Evolutionary conservation across 495 filamentous ascomycete genomes (phyloP), one percentile per base, ranked within the genome.

Genomic region (Aspergillus heteromorphus): DNA sequence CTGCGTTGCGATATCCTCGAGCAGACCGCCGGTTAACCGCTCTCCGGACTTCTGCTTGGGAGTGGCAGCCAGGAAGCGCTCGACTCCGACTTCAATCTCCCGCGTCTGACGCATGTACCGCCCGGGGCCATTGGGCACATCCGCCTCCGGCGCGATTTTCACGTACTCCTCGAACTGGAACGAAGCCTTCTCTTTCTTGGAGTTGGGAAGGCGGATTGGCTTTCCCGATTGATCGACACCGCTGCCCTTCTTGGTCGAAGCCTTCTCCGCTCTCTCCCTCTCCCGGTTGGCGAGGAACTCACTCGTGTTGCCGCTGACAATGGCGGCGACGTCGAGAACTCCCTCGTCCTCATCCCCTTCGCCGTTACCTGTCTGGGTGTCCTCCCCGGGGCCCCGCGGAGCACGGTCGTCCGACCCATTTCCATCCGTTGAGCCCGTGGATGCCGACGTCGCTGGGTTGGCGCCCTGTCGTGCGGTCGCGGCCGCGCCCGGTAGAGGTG

Each of bases 221-320:
- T 80, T 85, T 14, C 78, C 77, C 13, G 68, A 52, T 29, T 67
- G 65, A 18, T 73, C 70, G 13, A 70, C 73, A 16, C 78, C 66
- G 13, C 78, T 65, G 13, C 79, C 83, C 40, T 83, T 82, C 61
- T 85, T 88, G 49, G 78, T 80, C n/a, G 75, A 73, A 0, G 75
- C 79, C 75, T 95, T 96, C 61, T 93, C 88, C 66, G 76, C 81
- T 74, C 95, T 97, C 63, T 95, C 90, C 69, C 87, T 91, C 60
- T 97, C 95, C 62, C 90, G 87, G 64, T 87, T 88, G 6, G 90
- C 92, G 10, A 98, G 76, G 59, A 90, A 96, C 61, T 97, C 95
- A 50, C 83, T 86, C 40, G 92, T 92, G 72, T 97, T 89, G 31
- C 93, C 95, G 54, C 87, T 91, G 18, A 98, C 91, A 59, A 98